Evolutionary conservation across 1,139 yeast species (phyloP), one percentile per base, ranked within the genome.

Genomic region (Kodamaea plutei): DNA sequence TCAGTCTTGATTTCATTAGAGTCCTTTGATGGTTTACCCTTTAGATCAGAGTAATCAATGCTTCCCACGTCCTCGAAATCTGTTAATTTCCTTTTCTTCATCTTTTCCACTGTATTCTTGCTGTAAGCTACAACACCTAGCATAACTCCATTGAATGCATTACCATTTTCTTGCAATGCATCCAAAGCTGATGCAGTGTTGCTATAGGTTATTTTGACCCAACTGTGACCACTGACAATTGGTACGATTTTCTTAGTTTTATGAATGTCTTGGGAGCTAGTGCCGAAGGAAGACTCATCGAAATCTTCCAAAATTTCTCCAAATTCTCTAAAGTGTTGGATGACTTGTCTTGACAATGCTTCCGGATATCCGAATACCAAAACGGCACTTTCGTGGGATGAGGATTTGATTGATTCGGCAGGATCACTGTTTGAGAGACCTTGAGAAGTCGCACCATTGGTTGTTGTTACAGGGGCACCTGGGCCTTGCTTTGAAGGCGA

Each of bases 321-420:
- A 53, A 81, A 87, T 43, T 82, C 82, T 25, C 80, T 69, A 50
- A 89, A 91, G 54, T 81, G 85, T 31, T 75, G 73, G 27, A 91
- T 71, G 2, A 91, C 76, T 24, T 73, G 71, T 27, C 72, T 69
- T 4, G 93, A 76, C 41, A 80, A 64, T 3, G 76, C 67, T 47
- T 89, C 91, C 1, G 95, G 88, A 54, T 85, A 89, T 1, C 97
- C 97, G 58, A 85, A 88, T 8, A 89, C 87, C 25, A 88, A 61
- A 2, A 91, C 84, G 0, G 95, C 85, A 28, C 77, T 65, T 37
- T 77, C 84, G 19, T 58, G 56, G 31, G 54, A 44, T 27, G 44
- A 41, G 35, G 56, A 41, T 8, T 62, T 54, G 36, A 52, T 54
- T 11, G 35, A 29, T 21, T 38, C 33, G 26, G 36, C 19, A 33